phyloP scores from a whole-genome alignment of 2,329 filamentous ascomycete genomes.

The Penicillium thymicola region DNA sequence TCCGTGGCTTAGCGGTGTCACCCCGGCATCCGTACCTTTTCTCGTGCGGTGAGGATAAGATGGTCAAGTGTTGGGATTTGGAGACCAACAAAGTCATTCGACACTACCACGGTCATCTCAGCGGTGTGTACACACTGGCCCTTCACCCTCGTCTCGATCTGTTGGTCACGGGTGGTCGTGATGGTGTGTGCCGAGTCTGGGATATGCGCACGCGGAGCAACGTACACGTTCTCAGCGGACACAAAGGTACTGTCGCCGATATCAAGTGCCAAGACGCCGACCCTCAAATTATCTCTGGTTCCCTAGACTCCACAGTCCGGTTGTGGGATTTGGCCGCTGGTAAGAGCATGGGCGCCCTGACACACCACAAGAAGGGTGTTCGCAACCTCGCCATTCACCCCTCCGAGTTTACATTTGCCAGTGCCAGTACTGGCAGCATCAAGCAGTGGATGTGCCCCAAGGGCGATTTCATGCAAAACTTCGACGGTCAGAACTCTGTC shows the following conservation, averaged over 20 bases:
- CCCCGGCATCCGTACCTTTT: constrained; percentile 95
- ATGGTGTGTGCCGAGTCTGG: constrained; percentile 94
- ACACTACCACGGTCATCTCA: constrained; percentile 95
- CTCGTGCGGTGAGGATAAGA: constrained; percentile 97
- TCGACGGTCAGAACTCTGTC: constrained; percentile 92
- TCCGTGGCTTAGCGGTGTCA: constrained; percentile 86
- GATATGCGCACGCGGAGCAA: constrained; percentile 97
- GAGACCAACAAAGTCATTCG: constrained; percentile 99
- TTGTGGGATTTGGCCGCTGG: constrained; percentile 95
- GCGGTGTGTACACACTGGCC: constrained; percentile 87
- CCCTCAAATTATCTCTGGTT: constrained; percentile 91
- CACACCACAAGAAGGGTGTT: constrained; percentile 98
- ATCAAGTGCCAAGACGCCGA: constrained; percentile 94
- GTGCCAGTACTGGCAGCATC: constrained; percentile 85
- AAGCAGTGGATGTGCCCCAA: constrained; percentile 99
- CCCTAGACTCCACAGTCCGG: constrained; percentile 84
- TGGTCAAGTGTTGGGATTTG: constrained; percentile 99
- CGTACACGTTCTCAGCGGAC: constrained; percentile 86
- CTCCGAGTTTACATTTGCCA: constrained; percentile 93
- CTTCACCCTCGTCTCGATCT: constrained; percentile 95
- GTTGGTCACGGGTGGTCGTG: constrained; percentile 87
- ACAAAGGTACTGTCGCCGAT: constrained; percentile 85
- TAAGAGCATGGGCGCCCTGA: constrained; percentile 93
- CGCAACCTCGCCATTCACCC: constrained; percentile 81
- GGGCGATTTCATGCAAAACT: constrained; percentile 98